These are phyloP conservation scores for Cryphonectria parasitica DNA, from an alignment of 2,329 filamentous ascomycete species.

Conservation along the genomic window DNA sequence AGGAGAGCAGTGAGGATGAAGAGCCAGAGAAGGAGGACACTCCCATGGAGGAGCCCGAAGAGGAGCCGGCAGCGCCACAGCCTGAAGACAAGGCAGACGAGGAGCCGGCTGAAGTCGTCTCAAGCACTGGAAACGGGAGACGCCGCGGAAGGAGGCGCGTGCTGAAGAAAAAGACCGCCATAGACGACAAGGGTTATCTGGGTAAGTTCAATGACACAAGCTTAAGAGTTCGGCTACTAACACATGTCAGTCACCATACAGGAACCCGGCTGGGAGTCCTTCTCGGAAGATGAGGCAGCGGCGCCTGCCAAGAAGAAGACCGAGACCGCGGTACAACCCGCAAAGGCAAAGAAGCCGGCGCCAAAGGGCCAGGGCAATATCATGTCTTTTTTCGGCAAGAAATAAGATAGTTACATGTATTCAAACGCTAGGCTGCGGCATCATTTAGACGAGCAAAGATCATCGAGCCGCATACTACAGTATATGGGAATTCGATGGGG, in stretches of 20 bases:
- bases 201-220: constrained; percentile 64
- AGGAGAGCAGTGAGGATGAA: constrained; percentile 31
- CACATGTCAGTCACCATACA: constrained; percentile 74
- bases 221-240: constrained; percentile 16
- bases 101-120: constrained; percentile 54
- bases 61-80: constrained; percentile 45
- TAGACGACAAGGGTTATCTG: constrained; percentile 89
- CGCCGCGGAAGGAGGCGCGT: constrained; percentile 78
- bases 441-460: not conserved
- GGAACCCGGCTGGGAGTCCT: constrained; percentile 86
- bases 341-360: constrained; percentile 58
- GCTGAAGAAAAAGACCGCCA: constrained; percentile 84
- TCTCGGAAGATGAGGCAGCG: constrained; percentile 83
- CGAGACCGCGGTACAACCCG: constrained; percentile 52
- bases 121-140: constrained; percentile 60
- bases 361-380: constrained; percentile 77
- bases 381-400: constrained; percentile 91
- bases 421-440: not conserved
- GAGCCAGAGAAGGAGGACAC: constrained; percentile 24
- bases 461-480: not conserved
- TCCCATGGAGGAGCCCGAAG: constrained; percentile 38
- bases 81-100: constrained; percentile 44
- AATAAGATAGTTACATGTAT: constrained; percentile 47
- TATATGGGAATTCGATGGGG: not conserved
- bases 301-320: constrained; percentile 51